Conservation (phyloP, 768 basidiomycete genomes). For the Suillus spraguei region DNA sequence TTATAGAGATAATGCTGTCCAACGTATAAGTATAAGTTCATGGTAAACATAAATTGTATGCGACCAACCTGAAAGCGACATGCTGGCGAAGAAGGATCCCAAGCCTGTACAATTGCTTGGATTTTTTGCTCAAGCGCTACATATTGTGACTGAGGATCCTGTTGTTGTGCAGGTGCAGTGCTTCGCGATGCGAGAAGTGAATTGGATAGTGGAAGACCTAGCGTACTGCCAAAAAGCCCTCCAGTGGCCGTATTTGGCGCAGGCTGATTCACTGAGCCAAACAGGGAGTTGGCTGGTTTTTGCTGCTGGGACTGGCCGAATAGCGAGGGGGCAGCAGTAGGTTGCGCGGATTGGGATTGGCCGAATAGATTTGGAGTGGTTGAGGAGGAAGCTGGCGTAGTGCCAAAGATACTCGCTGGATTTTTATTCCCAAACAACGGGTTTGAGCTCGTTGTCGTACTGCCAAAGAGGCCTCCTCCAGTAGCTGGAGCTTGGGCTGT, state of each 20-base stretch:
- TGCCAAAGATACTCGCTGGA: constrained; percentile 30
- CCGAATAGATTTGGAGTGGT: constrained; percentile 36
- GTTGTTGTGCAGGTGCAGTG: constrained; percentile 43
- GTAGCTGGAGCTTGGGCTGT: constrained; percentile 21
- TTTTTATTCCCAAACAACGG: constrained; percentile 40
- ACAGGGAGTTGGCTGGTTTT: constrained; percentile 29
- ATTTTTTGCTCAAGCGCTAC: constrained; percentile 56
- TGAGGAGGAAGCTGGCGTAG: constrained; percentile 19
- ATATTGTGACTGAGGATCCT: constrained; percentile 65
- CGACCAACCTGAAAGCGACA: constrained; percentile 79
- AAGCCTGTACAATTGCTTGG: constrained; percentile 65
- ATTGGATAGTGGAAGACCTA: constrained; percentile 36
- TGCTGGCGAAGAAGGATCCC: constrained; percentile 66
- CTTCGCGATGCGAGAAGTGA: constrained; percentile 43
- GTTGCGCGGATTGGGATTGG: constrained; percentile 21
- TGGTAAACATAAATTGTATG: not conserved
- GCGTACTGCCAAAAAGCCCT: constrained; percentile 39
- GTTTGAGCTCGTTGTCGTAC: constrained; percentile 25
- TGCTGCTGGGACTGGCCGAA: constrained; percentile 27
- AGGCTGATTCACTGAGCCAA: constrained; percentile 32
- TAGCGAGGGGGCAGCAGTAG: constrained; percentile 16
- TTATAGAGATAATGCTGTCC: constrained; percentile 83
- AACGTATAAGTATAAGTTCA: constrained; percentile 10
- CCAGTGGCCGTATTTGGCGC: constrained; percentile 23
- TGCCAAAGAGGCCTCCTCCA: constrained; percentile 31